These are phyloP conservation scores for Cordyceps cicadae DNA, from an alignment of 2,329 filamentous ascomycete species.

Conservation along the genomic window DNA sequence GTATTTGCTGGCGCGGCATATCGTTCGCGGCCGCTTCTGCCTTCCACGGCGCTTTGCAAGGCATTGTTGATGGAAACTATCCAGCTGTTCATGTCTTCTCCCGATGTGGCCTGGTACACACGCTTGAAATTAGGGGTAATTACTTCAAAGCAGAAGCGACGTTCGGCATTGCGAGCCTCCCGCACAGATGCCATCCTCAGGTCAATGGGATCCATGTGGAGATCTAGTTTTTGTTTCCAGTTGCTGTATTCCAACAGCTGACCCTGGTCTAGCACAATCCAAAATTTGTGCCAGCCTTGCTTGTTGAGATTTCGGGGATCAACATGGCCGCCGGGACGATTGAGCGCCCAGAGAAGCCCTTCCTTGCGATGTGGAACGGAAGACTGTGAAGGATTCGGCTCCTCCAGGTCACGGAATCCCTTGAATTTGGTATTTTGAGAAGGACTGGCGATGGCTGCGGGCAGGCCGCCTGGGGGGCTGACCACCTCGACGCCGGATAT, in stretches of 20 bases:
- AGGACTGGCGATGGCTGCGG: slow-evolving; percentile 41
- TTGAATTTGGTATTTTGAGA: slow-evolving; percentile 62
- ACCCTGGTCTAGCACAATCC: slow-evolving; percentile 95
- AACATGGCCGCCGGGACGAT: slow-evolving; percentile 84
- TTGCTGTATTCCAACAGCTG: slow-evolving; percentile 98
- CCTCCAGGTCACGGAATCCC: slow-evolving; percentile 85
- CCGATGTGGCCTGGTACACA: slow-evolving; percentile 94
- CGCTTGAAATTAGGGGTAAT: slow-evolving; percentile 94
- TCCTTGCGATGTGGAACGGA: slow-evolving; percentile 69
- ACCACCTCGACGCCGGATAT: slow-evolving; percentile 37
- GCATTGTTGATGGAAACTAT: slow-evolving; percentile 96
- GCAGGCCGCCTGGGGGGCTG: slow-evolving; percentile 46
- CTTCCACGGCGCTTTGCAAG: slow-evolving; percentile 89
- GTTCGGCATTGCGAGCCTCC: slow-evolving; percentile 87
- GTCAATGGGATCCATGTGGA: slow-evolving; percentile 98
- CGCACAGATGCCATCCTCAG: slow-evolving; percentile 93
- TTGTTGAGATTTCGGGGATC: slow-evolving; percentile 95
- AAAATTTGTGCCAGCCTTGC: slow-evolving; percentile 99
- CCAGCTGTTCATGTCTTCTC: slow-evolving; percentile 97
- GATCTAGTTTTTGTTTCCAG: slow-evolving; percentile 94
- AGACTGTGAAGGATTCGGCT: slow-evolving; percentile 56
- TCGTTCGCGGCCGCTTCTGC: slow-evolving; percentile 53
- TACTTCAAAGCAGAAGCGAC: slow-evolving; percentile 95
- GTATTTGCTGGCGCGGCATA: slow-evolving; percentile 28
- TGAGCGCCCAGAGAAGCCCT: slow-evolving; percentile 89